phyloP scores from a whole-genome alignment of 768 basidiomycete genomes.

The Trametes coccinea region DNA sequence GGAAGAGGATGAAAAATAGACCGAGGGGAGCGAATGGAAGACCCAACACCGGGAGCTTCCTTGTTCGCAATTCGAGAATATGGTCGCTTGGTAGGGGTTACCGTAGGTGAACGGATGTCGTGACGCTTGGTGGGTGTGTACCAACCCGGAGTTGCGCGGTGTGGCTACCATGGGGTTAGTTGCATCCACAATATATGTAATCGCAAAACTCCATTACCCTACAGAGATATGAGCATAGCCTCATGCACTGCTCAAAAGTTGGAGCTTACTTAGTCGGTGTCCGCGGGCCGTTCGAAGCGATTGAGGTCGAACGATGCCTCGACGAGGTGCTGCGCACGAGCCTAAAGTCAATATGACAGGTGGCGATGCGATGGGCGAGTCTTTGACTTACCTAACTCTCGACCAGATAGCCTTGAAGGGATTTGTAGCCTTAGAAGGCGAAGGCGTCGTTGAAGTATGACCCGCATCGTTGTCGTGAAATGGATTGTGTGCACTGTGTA shows the following conservation, averaged over 20 bases:
- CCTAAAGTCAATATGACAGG: too few relatives aligned
- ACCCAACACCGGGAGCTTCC: not conserved
- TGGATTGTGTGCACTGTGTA: not conserved
- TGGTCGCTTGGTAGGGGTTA: constrained; percentile 5
- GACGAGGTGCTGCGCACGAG: constrained; percentile 4
- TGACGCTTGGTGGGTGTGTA: not conserved
- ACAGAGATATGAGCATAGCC: not conserved
- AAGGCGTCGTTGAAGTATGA: not conserved
- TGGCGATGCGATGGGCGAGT: too few relatives aligned
- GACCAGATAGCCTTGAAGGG: constrained; percentile 24
- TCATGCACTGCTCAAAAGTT: not conserved
- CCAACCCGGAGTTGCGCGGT: constrained; percentile 1
- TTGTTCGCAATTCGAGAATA: not conserved
- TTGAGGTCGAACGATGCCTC: constrained; percentile 8
- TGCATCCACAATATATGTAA: too few relatives aligned
- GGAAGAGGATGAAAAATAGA: constrained; percentile 9
- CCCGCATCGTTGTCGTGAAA: not conserved
- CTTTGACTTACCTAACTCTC: constrained; percentile 15
- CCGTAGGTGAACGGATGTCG: not conserved
- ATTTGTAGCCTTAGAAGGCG: constrained; percentile 14
- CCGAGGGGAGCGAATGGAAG: not conserved
- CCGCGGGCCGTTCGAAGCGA: not conserved
- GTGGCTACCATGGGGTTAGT: not conserved
- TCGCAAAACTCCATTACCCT: not conserved
- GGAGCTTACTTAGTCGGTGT: constrained; percentile 15